These are phyloP conservation scores for Spathaspora hagerdaliae DNA, from an alignment of 805 yeast species.

Conservation along the genomic window DNA sequence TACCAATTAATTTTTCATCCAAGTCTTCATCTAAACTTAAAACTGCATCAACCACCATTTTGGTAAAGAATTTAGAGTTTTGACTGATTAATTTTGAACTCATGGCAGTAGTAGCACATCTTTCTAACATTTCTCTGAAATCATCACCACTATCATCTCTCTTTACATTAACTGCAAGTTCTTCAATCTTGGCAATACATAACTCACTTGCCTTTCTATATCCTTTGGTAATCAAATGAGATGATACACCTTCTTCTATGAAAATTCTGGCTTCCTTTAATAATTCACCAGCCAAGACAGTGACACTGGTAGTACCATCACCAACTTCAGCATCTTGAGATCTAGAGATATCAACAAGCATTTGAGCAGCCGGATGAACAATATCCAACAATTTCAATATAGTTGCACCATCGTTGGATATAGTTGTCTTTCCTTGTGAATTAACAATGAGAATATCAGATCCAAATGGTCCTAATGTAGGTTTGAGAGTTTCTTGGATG, in stretches of 20 bases:
- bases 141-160: constrained; percentile 38
- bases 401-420: constrained; percentile 98
- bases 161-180: constrained; percentile 68
- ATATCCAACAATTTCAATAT: constrained; percentile 87
- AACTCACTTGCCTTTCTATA: constrained; percentile 75
- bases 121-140: constrained; percentile 73
- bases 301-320: constrained; percentile 97
- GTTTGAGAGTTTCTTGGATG: constrained; percentile 89
- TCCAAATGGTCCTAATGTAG: constrained; percentile 97
- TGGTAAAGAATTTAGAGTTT: constrained; percentile 85
- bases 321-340: constrained; percentile 99
- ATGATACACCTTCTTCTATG: constrained; percentile 93
- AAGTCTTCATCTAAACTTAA: constrained; percentile 81
- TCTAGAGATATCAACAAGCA: constrained; percentile 88
- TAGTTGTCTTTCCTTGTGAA: constrained; percentile 81
- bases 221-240: constrained; percentile 85
- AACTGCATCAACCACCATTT: constrained; percentile 96
- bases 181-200: constrained; percentile 70
- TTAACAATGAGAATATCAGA: constrained; percentile 90
- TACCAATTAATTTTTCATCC: constrained; percentile 88
- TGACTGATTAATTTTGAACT: constrained; percentile 87
- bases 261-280: constrained; percentile 86
- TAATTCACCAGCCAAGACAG: constrained; percentile 91
- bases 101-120: constrained; percentile 98
- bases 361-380: constrained; percentile 98